Conservation (phyloP, 2,329 filamentous ascomycete genomes). For the Phyllosticta citrichinensis region DNA sequence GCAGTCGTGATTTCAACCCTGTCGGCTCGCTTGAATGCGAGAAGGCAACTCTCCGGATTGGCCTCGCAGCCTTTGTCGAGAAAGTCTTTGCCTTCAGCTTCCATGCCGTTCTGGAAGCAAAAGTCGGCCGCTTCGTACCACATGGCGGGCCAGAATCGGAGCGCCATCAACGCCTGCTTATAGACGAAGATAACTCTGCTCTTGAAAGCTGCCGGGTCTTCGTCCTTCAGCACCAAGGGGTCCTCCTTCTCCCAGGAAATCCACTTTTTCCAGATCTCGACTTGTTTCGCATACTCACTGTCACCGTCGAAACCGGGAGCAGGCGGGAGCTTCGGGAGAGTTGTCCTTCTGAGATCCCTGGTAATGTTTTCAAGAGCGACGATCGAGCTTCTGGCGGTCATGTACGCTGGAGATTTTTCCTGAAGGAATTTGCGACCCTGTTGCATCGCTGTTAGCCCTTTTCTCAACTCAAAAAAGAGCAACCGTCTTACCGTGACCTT, state of each 20-base stretch:
- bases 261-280: constrained; percentile 88
- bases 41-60: constrained; percentile 85
- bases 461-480: neutral
- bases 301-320: constrained; percentile 79
- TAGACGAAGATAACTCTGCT: constrained; percentile 81
- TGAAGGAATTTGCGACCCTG: constrained; percentile 90
- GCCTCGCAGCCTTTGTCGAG: constrained; percentile 73
- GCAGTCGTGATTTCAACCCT: constrained; percentile 71
- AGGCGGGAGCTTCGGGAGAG: constrained; percentile 72
- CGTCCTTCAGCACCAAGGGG: constrained; percentile 72
- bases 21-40: constrained; percentile 84
- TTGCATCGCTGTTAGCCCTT: constrained; percentile 13
- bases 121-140: constrained; percentile 95
- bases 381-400: constrained; percentile 88
- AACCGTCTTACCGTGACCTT: constrained; percentile 63
- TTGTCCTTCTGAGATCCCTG: constrained; percentile 63
- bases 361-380: constrained; percentile 86
- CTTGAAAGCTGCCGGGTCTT: constrained; percentile 66
- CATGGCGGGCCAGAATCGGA: constrained; percentile 90
- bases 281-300: constrained; percentile 71
- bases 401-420: constrained; percentile 85
- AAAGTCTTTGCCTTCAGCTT: constrained; percentile 65
- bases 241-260: constrained; percentile 93
- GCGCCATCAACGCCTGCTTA: constrained; percentile 84
- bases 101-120: constrained; percentile 70